A percentile compares a stretch with the other conserved stretches of the same genome.
Conservation (phyloP, 257 asterid genomes). For the Fraxinus quadrangulata region DNA sequence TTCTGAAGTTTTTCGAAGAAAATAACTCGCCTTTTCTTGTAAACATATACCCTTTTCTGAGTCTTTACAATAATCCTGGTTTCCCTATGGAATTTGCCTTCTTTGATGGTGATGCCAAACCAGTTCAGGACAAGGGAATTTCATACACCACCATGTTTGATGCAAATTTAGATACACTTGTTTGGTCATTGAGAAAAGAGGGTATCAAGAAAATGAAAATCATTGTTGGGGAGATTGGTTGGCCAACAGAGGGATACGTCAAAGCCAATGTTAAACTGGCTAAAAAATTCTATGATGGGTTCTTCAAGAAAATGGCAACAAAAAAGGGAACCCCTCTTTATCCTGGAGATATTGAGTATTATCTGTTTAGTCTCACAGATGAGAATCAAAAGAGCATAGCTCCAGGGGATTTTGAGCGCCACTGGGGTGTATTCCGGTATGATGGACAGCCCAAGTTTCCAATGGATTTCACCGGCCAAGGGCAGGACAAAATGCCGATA, state of each 20-base stretch:
- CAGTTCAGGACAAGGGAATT: slow-evolving; percentile 43
- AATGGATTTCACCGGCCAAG: slow-evolving; percentile 51
- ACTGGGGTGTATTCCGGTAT: slow-evolving; percentile 67
- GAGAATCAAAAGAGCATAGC: slow-evolving; percentile 53
- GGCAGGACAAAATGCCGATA: slow-evolving; percentile 34
- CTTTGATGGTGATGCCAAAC: slow-evolving; percentile 52
- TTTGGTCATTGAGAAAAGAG: slow-evolving; percentile 46
- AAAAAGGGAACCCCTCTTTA: slow-evolving; percentile 63
- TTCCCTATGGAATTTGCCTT: slow-evolving; percentile 64
- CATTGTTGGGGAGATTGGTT: slow-evolving; percentile 67
- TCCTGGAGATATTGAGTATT: slow-evolving; percentile 47
- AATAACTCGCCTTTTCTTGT: slow-evolving; percentile 60
- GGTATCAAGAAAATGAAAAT: slow-evolving; percentile 36
- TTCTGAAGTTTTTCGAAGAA: slow-evolving; percentile 39
- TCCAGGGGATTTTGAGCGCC: slow-evolving; percentile 63
- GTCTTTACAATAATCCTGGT: slow-evolving; percentile 35
- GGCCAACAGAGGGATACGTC: slow-evolving; percentile 75
- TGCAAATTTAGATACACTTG: slow-evolving; percentile 63
- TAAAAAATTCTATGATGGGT: slow-evolving; percentile 54
- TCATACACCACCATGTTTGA: slow-evolving; percentile 61
- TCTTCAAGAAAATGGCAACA: slow-evolving; percentile 44
- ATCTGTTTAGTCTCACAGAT: slow-evolving; percentile 61
- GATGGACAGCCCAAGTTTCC: slow-evolving; percentile 72
- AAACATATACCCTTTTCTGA: slow-evolving; percentile 70
- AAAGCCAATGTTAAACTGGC: slow-evolving; percentile 44